Base-by-base conservation (phyloP, 257 asterid genomes). In the Solanum bulbocastanum region DNA sequence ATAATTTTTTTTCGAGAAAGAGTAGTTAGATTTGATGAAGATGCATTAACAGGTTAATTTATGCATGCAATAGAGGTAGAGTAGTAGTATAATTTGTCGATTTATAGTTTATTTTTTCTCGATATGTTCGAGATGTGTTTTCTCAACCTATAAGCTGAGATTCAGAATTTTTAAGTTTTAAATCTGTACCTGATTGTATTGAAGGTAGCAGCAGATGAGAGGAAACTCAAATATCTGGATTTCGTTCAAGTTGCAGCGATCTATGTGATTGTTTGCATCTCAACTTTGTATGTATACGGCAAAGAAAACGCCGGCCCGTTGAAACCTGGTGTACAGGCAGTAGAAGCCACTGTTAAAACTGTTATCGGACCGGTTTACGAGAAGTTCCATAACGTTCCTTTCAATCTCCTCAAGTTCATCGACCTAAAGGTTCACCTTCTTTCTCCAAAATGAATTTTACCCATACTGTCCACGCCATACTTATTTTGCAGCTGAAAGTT, bases 291-390 rank as follows among this genome's bases (percentile, higher is more conserved):
- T 32, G 96, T 91, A 49, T 96, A 92, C 25, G 98, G 96, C 5
- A 95, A 96, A 85, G 94, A 88, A 20, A 96, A 95, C 85, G 91
- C 98, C 13, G 98, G 98, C 25, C 96, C 98, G 56, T 32, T 96
- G 78, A 89, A 91, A 62, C 91, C 96, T 72, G 98, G 98, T 5
- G 98, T 96, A 23, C 89, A 92, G 88, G 88, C 96, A 84, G 98
- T 96, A 20, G 98, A 96, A 87, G 92, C 90, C 62, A 89, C 95
- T 44, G 98, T 95, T 42, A 90, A 86, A 90, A 78, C 98, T 83
- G 95, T 93, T 32, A 88, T 91, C 85, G 96, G 96, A 40, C 98
- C 98, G 23, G 94, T 96, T 33, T 93, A 90, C 83, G 88, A 89
- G 79, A 96, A 95, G 91, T 94, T 93, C 87, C 94, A 84, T 3